A percentile compares a stretch with the other conserved stretches of the same genome.
Conservation (phyloP, 116 monocot species). For the Posidonia oceanica region DNA sequence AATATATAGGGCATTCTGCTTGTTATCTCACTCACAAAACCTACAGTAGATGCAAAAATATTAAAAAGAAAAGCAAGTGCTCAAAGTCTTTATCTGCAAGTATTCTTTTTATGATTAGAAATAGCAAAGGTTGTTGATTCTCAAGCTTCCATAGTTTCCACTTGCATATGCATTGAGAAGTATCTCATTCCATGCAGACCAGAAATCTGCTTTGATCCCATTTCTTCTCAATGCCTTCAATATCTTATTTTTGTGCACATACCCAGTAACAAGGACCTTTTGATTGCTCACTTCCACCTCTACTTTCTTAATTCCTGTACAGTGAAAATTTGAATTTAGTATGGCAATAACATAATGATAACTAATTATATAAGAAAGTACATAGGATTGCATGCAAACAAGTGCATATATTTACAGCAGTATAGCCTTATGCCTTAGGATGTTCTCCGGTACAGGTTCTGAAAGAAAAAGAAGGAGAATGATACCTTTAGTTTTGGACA, state of each 20-base stretch:
- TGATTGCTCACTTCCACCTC: slow-evolving; percentile 57
- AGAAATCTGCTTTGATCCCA: slow-evolving; percentile 49
- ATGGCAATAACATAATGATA: neutral
- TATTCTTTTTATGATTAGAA: slow-evolving; percentile 16
- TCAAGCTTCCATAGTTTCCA: slow-evolving; percentile 17
- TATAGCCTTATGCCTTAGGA: too few relatives aligned
- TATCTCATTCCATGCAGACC: slow-evolving; percentile 73
- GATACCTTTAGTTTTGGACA: slow-evolving; percentile 80
- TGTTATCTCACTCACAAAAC: too few relatives aligned
- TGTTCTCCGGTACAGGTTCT: too few relatives aligned
- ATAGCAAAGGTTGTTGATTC: slow-evolving; percentile 46
- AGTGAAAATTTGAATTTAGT: neutral
- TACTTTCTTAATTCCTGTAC: slow-evolving; percentile 62
- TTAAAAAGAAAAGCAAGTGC: too few relatives aligned
- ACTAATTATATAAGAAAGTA: too few relatives aligned
- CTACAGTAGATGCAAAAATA: too few relatives aligned
- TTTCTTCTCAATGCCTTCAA: slow-evolving; percentile 51
- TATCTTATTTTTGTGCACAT: slow-evolving; percentile 57
- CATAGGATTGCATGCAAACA: too few relatives aligned
- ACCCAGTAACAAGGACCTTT: slow-evolving; percentile 58
- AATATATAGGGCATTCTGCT: too few relatives aligned
- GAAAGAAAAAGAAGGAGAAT: neutral
- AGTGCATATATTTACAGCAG: too few relatives aligned
- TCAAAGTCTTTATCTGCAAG: too few relatives aligned
- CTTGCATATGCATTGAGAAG: slow-evolving; percentile 47